Evolutionary conservation across 1,284 basidiomycete species (phyloP), one percentile per base, ranked within the genome.

Genomic region (Neonothopanus nambi): DNA sequence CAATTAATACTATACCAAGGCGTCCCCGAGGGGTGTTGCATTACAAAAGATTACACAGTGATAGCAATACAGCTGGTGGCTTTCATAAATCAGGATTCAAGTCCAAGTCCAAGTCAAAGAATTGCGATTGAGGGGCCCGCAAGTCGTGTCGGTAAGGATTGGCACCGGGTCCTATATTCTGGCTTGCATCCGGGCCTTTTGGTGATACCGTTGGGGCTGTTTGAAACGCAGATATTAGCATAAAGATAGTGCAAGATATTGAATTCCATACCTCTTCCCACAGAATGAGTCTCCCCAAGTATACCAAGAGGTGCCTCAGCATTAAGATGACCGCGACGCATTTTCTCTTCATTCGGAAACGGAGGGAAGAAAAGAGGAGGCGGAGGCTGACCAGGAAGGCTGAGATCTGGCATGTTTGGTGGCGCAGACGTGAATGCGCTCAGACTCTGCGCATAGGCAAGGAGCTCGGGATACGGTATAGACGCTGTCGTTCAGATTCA

Each of bases 331-430:
- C 89, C 89, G 35, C 82, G 77, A 39, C 89, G 82, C 89, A 92
- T 91, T 68, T 89, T 91, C 66, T 90, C 89, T 72, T 91, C 90
- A 63, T 90, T 91, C 1, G 89, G 89, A 66, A 91, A 92, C 9
- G 89, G 89, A 20, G 89, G 90, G 71, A 89, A 89, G 76, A 92
- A 91, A 37, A 89, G 63, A 6, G 86, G 85, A 12, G 86, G 83
- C 1, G 87, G 85, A 13, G 83, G 82, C 63, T 86, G 84, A 9
- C 86, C 85, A 11, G 85, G 85, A 45, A 81, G 63, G 23, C 74
- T 72, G 46, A 81, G 73, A 60, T 91, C 87, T 26, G 88, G 87
- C 81, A 90, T 87, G 64, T 89, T 89, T 12, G 89, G 89, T 5
- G 90, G 89, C 9, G 89, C 89, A 36, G 89, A 91, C 4, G 89